Evolutionary conservation across 202 grass and related monocot species (phyloP), one percentile per base, ranked within the genome.

Genomic region (Musa balbisiana): DNA sequence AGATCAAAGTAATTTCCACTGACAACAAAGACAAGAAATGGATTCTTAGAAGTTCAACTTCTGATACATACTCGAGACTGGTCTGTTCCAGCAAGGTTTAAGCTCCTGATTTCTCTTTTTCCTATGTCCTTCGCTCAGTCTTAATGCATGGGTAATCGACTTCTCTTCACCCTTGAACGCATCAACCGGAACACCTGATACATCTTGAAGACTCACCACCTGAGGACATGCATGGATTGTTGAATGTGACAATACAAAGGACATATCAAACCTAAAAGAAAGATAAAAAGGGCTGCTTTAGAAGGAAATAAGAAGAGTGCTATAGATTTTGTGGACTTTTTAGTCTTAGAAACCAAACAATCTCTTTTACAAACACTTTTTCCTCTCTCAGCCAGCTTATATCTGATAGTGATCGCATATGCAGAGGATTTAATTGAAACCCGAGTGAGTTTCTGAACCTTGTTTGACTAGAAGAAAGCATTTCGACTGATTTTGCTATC

Each of bases 11-110:
- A 6, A 43, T 43, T 43, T 67, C 52, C 10, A 55, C 33, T 2
- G 75, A 62, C 33, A 43, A 43, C 33, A 43, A 43, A 6, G 33
- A 43, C 6, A 43, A 43, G 33, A 43, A 43, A 43, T 6, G 33
- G 33, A 43, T 43, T 43, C 33, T 72, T 10, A 52, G 2, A 25
- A 25, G 10, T 12, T 3, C 1, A 27, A 2, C 10, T 16, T 65
- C 2, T 2, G 2, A 11, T 25, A 71, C 68, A n/a, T 71, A 86
- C 92, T 86, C 71, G 76, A 82, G 76, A 60, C 80, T 76, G 85
- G 85, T 74, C 80, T 90, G 21, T 22, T 59, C 87, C 85, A 92
- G 77, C 92, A 96, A 56, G 85, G 85, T 24, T 85, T 87, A 69
- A 90, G 59, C 49, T 71, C 68, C n/a, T 22, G 49, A 10, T 10